Evolutionary conservation across 441 rosid genomes (phyloP).

Genomic region (Adansonia rubrostipa): DNA sequence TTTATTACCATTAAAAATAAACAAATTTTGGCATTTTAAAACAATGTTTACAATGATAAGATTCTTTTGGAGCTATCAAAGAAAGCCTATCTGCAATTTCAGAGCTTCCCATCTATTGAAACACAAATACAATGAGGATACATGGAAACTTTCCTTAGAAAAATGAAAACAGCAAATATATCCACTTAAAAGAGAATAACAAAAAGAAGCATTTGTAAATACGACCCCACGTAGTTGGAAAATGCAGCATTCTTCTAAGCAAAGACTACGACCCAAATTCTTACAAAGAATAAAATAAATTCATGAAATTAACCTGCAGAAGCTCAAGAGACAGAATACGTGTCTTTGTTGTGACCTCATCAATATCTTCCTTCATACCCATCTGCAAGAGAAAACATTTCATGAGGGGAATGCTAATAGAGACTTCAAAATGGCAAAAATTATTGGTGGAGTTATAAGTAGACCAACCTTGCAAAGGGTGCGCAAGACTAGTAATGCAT

Average conservation of each 20-base stretch:
- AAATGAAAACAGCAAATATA: conserved; percentile 22
- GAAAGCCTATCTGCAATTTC: conserved; percentile 16
- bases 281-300: not conserved
- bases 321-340: conserved; percentile 97
- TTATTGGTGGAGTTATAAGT: conserved; percentile 23
- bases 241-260: conserved; percentile 18
- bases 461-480: conserved; percentile 97
- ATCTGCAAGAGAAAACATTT: conserved; percentile 58
- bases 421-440: conserved; percentile 34
- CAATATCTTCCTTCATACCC: conserved; percentile 99
- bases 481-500: conserved; percentile 95
- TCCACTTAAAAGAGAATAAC: conserved; percentile 3
- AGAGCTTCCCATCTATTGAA: not conserved
- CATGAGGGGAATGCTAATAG: conserved; percentile 24
- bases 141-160: not conserved
- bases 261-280: conserved; percentile 18
- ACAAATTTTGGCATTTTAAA: conserved; percentile 18
- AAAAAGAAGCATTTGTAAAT: not conserved
- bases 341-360: conserved; percentile 94
- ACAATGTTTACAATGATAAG: not conserved
- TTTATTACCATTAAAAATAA: not conserved
- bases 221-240: not conserved
- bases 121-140: conserved; percentile 12
- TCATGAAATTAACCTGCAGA: conserved; percentile 75
- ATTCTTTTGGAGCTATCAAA: not conserved